Percentiles rank a stretch among this genome's conserved stretches.
These are phyloP conservation scores for Aspergillus ochraceoroseus DNA, from an alignment of 2,329 filamentous ascomycete species.

Conservation along the genomic window DNA sequence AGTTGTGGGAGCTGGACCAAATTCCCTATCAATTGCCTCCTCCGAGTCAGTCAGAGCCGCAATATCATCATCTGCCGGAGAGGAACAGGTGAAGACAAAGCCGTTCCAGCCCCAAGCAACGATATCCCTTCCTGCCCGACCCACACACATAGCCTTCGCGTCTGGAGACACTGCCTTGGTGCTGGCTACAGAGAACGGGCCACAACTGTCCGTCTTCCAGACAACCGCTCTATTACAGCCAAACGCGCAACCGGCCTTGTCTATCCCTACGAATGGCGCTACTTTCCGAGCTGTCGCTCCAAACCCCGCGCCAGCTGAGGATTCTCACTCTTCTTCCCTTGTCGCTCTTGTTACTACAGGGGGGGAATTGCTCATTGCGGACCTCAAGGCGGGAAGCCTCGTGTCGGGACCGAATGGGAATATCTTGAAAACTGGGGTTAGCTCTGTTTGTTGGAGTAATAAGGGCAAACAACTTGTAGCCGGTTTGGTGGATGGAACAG, in stretches of 20 bases:
- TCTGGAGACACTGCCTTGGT: constrained; percentile 82
- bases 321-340: constrained; percentile 56
- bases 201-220: constrained; percentile 79
- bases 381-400: constrained; percentile 64
- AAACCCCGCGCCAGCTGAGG: constrained; percentile 63
- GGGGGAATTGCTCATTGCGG: constrained; percentile 78
- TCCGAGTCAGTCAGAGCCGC: constrained; percentile 74
- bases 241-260: constrained; percentile 63
- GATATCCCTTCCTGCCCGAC: constrained; percentile 65
- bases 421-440: constrained; percentile 68
- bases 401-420: constrained; percentile 57
- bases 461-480: constrained; percentile 90
- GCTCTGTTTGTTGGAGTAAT: constrained; percentile 83
- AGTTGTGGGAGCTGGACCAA: constrained; percentile 80
- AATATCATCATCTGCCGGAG: constrained; percentile 57
- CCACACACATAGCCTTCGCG: constrained; percentile 87
- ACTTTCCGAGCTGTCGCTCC: constrained; percentile 69
- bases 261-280: constrained; percentile 70
- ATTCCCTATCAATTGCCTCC: constrained; percentile 67
- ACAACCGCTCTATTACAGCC: constrained; percentile 63
- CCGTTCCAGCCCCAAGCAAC: constrained; percentile 68
- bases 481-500: constrained; percentile 73
- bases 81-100: constrained; percentile 59
- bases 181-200: constrained; percentile 72
- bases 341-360: constrained; percentile 75